Evolutionary conservation across 1,139 yeast genomes (phyloP).

Genomic region (Meyerozyma sp.): DNA sequence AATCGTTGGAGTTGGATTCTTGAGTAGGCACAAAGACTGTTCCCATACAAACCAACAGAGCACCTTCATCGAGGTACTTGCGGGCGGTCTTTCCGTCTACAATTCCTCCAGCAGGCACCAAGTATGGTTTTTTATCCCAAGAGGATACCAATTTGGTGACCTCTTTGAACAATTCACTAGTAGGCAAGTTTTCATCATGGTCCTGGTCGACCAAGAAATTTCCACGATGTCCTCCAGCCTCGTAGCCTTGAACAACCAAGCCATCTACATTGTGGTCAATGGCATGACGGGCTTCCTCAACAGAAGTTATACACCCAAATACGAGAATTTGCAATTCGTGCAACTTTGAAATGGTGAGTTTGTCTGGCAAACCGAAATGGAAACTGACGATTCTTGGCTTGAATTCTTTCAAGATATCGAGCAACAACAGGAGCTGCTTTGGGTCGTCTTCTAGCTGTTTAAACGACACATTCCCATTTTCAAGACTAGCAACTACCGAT

Average conservation of each 20-base stretch:
- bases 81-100: constrained; percentile 20
- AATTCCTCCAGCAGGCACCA: constrained; percentile 48
- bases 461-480: constrained; percentile 31
- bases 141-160: constrained; percentile 10
- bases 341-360: constrained; percentile 31
- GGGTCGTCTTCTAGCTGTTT: constrained; percentile 21
- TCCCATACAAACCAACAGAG: constrained; percentile 45
- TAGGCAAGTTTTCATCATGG: constrained; percentile 30
- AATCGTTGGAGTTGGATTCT: constrained; percentile 22
- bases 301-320: constrained; percentile 43
- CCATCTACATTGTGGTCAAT: constrained; percentile 30
- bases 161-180: constrained; percentile 24
- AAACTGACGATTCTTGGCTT: constrained; percentile 39
- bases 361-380: constrained; percentile 44
- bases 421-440: constrained; percentile 7
- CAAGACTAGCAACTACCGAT: constrained; percentile 9
- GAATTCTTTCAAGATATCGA: constrained; percentile 9
- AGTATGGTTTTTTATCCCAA: constrained; percentile 15
- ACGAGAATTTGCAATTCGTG: constrained; percentile 45
- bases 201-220: constrained; percentile 22
- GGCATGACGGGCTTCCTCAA: constrained; percentile 28
- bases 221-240: constrained; percentile 55
- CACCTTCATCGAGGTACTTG: constrained; percentile 27
- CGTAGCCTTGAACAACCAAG: constrained; percentile 44
- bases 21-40: constrained; percentile 36